Base-by-base conservation (phyloP, 2,329 filamentous ascomycete genomes). In the Incumbomyces lentus region DNA sequence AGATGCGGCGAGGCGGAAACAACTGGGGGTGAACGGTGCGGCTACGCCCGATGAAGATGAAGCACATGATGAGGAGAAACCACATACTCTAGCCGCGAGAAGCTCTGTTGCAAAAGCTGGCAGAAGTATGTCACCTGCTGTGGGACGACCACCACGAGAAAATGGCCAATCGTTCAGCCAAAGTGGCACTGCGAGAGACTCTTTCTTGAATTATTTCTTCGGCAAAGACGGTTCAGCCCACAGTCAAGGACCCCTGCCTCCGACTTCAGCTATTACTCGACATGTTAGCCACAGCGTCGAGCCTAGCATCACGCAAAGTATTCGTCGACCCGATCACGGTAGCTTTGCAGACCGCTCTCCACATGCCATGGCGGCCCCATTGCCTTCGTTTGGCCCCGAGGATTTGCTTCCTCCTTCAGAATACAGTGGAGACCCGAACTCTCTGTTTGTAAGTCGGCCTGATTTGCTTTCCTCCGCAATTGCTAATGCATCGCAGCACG, bases 201-300 rank as follows among this genome's bases (percentile, higher is more conserved):
- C 88, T 1, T 98, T 98, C 72, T 67, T 98, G 52, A 96, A 90
- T 67, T 98, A 98, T 67, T 98, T 98, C 68, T 98, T 98, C 60
- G 89, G 92, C 58, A 96, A 98, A 63, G 92, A 98, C 51, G 86
- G 86, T 39, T 73, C 77, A 33, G 66, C 72, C 29, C 68, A 72
- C 48, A 59, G 69, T 49, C 67, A 64, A 49, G 64, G 64, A 52
- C 63, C 66, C 65, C 62, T 65, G 26, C 61, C 65, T 55, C 64
- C 53, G 48, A 59, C 55, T 31, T 50, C 64, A 30, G 68, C 65
- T 11, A 54, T 58, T 40, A 68, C 66, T 55, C 74, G 88, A 55
- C 86, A 94, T 61, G 80, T 86, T 41, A 88, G 79, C 68, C 84
- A 93, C 62, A 76, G 79, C 48, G 74, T 76, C 19, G 90, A 95